phyloP scores from a whole-genome alignment of 2,329 filamentous ascomycete genomes.

The Cercospora nicotianae region DNA sequence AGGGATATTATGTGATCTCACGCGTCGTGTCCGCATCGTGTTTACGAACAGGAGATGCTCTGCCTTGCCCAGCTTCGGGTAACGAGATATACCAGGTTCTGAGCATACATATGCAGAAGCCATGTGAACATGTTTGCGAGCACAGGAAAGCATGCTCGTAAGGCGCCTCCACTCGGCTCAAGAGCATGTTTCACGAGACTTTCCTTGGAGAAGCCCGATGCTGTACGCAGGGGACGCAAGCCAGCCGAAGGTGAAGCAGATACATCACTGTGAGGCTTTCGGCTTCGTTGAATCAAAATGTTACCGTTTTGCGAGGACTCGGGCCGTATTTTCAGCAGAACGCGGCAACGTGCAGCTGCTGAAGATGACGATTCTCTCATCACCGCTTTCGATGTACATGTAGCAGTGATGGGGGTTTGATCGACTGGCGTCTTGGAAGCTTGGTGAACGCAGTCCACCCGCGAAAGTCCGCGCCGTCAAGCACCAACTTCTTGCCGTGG shows the following conservation, averaged over 20 bases:
- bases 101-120: neutral
- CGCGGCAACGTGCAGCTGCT: neutral
- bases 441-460: neutral
- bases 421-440: neutral
- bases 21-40: neutral
- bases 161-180: neutral
- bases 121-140: neutral
- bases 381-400: neutral
- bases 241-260: neutral
- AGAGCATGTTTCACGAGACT: neutral
- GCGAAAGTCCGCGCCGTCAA: neutral
- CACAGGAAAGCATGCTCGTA: neutral
- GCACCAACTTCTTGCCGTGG: neutral
- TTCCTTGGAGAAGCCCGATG: neutral
- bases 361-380: neutral
- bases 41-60: neutral
- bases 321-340: neutral
- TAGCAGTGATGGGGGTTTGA: neutral
- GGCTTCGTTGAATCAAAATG: neutral
- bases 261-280: neutral
- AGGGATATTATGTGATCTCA: neutral
- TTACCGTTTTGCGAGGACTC: neutral
- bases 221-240: neutral
- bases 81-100: neutral
- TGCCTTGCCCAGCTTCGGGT: neutral